Percentiles rank a stretch among this genome's conserved stretches.
These are phyloP conservation scores for Pythium phragmitis DNA, from an alignment of 352 stramenopile genomes.

Conservation along the genomic window DNA sequence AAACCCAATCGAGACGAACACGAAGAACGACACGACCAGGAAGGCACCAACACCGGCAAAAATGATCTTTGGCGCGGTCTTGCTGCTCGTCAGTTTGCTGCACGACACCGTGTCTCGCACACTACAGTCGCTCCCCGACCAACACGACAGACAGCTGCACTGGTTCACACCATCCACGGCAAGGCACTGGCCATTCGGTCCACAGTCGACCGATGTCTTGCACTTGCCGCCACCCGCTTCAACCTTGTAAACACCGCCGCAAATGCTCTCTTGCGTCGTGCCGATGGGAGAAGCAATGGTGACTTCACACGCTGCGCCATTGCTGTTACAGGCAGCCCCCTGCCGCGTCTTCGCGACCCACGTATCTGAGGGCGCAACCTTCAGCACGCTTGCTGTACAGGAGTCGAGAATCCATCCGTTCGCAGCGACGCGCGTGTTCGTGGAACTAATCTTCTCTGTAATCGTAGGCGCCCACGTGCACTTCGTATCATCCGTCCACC, in stretches of 20 bases:
- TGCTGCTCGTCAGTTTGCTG: slow-evolving; percentile 57
- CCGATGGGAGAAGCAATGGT: slow-evolving; percentile 38
- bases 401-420: slow-evolving; percentile 68
- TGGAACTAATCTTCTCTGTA: slow-evolving; percentile 52
- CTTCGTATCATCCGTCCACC: slow-evolving; percentile 55
- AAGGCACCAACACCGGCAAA: slow-evolving; percentile 73
- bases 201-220: slow-evolving; percentile 62
- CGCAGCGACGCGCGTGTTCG: slow-evolving; percentile 51
- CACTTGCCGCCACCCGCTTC: slow-evolving; percentile 64
- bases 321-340: slow-evolving; percentile 64
- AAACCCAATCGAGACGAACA: slow-evolving; percentile 72
- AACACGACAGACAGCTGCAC: slow-evolving; percentile 77
- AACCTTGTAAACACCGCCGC: slow-evolving; percentile 58
- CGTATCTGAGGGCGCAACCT: slow-evolving; percentile 56
- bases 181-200: slow-evolving; percentile 73
- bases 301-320: slow-evolving; percentile 70
- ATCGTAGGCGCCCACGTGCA: slow-evolving; percentile 65
- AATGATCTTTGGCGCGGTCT: slow-evolving; percentile 63
- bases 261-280: slow-evolving; percentile 80
- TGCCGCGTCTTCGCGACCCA: slow-evolving; percentile 75
- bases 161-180: slow-evolving; percentile 55
- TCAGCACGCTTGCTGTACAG: slow-evolving; percentile 51
- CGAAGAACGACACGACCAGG: slow-evolving; percentile 68
- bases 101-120: slow-evolving; percentile 73
- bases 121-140: slow-evolving; percentile 74